Evolutionary conservation across 2,329 filamentous ascomycete species (phyloP), one percentile per base, ranked within the genome.

Genomic region (Pestalotiopsis sp.): DNA sequence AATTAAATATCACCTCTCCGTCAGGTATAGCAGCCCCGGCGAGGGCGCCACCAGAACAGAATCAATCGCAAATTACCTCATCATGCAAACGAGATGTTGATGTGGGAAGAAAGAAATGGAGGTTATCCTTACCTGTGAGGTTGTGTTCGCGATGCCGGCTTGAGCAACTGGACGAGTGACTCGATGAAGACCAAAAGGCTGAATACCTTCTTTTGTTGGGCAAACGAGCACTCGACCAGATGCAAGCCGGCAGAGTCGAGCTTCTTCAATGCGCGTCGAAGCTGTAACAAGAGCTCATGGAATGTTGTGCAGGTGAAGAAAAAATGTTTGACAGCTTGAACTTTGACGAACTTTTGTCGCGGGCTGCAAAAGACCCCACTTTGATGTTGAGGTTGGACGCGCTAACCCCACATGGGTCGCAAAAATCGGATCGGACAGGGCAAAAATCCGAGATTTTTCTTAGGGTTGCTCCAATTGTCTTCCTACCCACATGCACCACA

Each of bases 41-140:
- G 92, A 92, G 94, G 90, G 92, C 85, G 87, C 93, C 94, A 95
- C 90, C 90, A 85, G 85, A 82, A 82, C 82, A 84, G 86, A 88
- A 92, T 98, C 94, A 97, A 95, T 95, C 94, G 95, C 94, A 98
- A 98, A 98, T 97, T 97, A 93, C 93, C 86, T 92, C 94, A 97
- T 97, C 95, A 93, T 92, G 74, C 75, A 75, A 80, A 73, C 76
- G 70, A 75, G 69, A 77, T 70, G 58, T 59, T 23, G 71, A 69
- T 69, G 56, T 67, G 6, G 68, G 49, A 68, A 58, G 38, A 13
- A 60, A 58, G 4, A 67, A 62, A 68, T 66, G 39, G 25, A 62
- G n/a, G 38, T 11, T 23, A n/a, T 62, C 4, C 59, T 65, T 72
- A 70, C 66, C 64, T 66, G 38, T 39, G 36, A 39, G 14, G 36